Percentiles rank a stretch among this genome's conserved stretches.
Conservation (phyloP, 129 eudicot genomes). For the Arctium lappa region DNA sequence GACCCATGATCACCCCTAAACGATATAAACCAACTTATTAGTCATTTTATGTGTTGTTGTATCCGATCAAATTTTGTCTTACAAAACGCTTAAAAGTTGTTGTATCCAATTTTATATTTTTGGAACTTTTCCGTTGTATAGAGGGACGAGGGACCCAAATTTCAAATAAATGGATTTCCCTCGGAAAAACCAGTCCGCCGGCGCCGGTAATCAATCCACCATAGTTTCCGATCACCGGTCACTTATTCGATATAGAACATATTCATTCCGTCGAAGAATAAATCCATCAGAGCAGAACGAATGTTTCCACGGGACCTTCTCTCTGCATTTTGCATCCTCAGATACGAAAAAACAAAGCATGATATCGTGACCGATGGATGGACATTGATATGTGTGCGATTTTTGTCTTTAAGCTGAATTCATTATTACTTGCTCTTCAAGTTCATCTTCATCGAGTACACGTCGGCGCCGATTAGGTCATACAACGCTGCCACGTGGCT, state of each 20-base stretch:
- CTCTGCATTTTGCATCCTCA: constrained; percentile 7
- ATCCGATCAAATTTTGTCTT: too few species aligned
- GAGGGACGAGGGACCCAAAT: neutral
- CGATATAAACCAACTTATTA: too few species aligned
- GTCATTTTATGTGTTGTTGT: too few species aligned
- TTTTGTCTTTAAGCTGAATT: constrained; percentile 22
- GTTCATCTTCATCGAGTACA: constrained; percentile 22
- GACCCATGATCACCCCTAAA: too few species aligned
- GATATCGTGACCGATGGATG: neutral
- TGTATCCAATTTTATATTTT: too few species aligned
- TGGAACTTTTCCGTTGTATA: too few species aligned
- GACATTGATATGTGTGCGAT: neutral
- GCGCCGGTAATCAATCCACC: constrained; percentile 12
- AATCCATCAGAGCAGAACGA: neutral
- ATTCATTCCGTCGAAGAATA: constrained; percentile 10
- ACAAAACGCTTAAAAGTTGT: too few species aligned
- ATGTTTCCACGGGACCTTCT: constrained; percentile 15
- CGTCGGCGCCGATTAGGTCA: constrained; percentile 20
- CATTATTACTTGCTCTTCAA: neutral
- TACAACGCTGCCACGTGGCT: constrained; percentile 43
- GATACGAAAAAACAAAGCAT: neutral
- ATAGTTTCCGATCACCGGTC: constrained; percentile 8
- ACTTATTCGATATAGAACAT: neutral
- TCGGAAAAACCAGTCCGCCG: constrained; percentile 10
- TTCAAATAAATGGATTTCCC: neutral